Evolutionary conservation across 306 rosid species (phyloP), one percentile per base, ranked within the genome.

Genomic region (Potentilla sterilis): DNA sequence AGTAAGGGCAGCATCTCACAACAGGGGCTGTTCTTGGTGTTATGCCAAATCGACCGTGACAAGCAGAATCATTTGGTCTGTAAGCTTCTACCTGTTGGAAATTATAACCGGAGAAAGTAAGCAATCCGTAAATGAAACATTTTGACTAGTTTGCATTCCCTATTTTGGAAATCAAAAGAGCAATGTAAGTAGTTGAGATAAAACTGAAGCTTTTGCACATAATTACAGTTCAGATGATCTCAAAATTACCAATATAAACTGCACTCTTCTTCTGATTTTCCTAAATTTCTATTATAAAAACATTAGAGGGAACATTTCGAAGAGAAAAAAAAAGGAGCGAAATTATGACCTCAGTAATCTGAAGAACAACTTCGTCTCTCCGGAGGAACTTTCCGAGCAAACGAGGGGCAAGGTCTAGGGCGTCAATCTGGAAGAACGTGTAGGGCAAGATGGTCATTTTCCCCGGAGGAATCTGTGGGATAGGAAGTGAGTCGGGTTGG

Each of bases 21-120:
- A 85, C 90, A 46, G 96, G 96, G 51, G 97, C 96, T 19, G 98
- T 94, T 83, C 97, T 87, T 22, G 94, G 58, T n/a, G 98, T 94
- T 49, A 91, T 76, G 34, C 97, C 98, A 89, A 95, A 90, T 46
- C 97, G 90, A 77, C 93, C 92, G 68, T 90, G 98, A 80, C 89
- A 88, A 68, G 97, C 97, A 15, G 97, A 86, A 75, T 92, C 98
- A 83, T 90, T 89, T 64, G 88, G 89, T 67, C 96, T 81, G 43
- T 90, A 92, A 37, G 98, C 98, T 88, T 95, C 98, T 69, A 92
- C 97, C 97, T 93, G 82, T 21, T 67, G 44, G 48, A 70, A 38
- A 66, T 7, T 18, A 55, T 55, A 22, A 16, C 19, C 41, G n/a
- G 77, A 72, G 40, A 69, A 61, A 22, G 59, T 6, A 7, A 40